phyloP scores from a whole-genome alignment of 2,329 filamentous ascomycete genomes.

The Phoma herbarum region DNA sequence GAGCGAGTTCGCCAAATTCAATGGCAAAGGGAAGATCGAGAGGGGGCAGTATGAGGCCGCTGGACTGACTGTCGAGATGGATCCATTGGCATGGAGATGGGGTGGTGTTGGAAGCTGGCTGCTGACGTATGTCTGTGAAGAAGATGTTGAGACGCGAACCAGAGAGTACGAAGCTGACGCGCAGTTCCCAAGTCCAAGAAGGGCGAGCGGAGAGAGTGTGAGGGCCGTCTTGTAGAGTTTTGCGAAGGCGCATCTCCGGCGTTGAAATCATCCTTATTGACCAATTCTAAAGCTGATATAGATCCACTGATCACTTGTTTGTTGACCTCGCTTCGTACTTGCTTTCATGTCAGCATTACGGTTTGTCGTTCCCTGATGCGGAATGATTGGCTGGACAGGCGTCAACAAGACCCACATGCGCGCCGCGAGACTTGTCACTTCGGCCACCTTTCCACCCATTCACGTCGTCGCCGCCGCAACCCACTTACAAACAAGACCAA shows the following conservation, averaged over 20 bases:
- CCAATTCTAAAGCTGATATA: not conserved
- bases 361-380: not conserved
- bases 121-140: conserved; percentile 47
- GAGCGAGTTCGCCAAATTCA: conserved; percentile 38
- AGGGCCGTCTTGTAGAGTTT: conserved; percentile 31
- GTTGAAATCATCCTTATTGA: not conserved
- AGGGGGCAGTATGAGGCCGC: conserved; percentile 29
- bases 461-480: not conserved
- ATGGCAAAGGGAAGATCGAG: conserved; percentile 37
- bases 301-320: not conserved
- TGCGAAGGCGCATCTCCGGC: not conserved
- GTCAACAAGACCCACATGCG: not conserved
- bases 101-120: conserved; percentile 48
- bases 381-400: not conserved
- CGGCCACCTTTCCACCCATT: not conserved
- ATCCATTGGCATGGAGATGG: conserved; percentile 52
- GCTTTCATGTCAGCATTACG: not conserved
- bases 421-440: not conserved
- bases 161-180: conserved; percentile 30
- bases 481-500: no score
- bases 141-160: conserved; percentile 45
- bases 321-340: not conserved
- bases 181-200: not conserved
- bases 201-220: conserved; percentile 19
- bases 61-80: conserved; percentile 37